Evolutionary conservation across 306 rosid genomes (phyloP), one percentile per base, ranked within the genome.

Genomic region (Medicago lupulina): DNA sequence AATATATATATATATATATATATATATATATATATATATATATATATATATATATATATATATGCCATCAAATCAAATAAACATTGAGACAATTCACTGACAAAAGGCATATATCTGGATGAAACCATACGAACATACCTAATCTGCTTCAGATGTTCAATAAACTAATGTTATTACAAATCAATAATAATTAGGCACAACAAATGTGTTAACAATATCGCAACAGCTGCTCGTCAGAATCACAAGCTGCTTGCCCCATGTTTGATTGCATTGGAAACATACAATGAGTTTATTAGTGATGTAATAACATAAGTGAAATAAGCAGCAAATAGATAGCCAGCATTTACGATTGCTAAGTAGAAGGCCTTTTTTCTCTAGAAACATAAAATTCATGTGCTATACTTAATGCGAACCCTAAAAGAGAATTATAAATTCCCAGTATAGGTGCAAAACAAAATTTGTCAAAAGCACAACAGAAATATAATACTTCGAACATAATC

Each of bases 111-210:
- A 43, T 28, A 15, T 55, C 19, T 25, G 15, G 21, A 54, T 64
- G 31, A 28, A 53, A 55, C 6, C 23, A 67, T 8, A 50, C 46
- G 67, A 58, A 46, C 46, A 64, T 25, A 59, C 60, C 67, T 39
- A 49, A 75, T 68, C 80, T 60, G 77, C 43, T 25, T 61, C 41
- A 50, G 47, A 59, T 74, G 65, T 9, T 77, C 25, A 36, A 38
- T 36, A 63, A 75, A 39, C 59, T 39, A 50, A 7, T 54, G 36
- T 50, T 31, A 19, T 28, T 25, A 65, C 38, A 23, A 34, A 49
- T 73, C 51, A 62, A 50, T 14, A 15, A 64, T 21, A 53, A 62
- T 19, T 44, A 34, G 23, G 65, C 9, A 34, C 19, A 70, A 47
- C 41, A 71, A 13, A 49, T 5, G 55, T 47, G 64, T 49, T 17